Conservation (phyloP, 352 stramenopile species). For the Globisporangium nodosum region DNA sequence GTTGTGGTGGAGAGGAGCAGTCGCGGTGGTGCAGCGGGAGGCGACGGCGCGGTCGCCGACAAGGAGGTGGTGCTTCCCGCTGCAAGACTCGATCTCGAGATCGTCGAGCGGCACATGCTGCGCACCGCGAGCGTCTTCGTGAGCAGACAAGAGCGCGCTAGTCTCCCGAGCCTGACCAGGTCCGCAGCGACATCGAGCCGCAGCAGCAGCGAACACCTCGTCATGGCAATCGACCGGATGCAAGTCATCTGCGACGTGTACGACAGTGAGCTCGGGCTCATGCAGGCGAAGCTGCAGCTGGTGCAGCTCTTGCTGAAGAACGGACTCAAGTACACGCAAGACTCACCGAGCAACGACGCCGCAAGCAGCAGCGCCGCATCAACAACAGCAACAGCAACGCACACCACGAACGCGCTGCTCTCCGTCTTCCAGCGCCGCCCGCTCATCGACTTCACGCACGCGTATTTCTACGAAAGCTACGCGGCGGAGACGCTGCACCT, state of each 20-base stretch:
- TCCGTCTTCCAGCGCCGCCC: conserved; percentile 24
- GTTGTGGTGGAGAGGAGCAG: conserved; percentile 14
- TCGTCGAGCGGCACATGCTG: conserved; percentile 41
- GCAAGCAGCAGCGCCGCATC: background rate
- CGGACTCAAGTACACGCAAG: conserved; percentile 11
- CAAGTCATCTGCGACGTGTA: conserved; percentile 55
- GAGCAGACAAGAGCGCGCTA: conserved; percentile 35
- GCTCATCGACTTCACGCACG: conserved; percentile 40
- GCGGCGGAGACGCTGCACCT: conserved; percentile 36
- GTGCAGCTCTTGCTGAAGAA: conserved; percentile 23
- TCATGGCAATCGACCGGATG: conserved; percentile 39
- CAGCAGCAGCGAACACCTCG: background rate
- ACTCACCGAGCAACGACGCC: background rate
- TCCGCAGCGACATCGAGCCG: background rate
- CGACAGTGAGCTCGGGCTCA: conserved; percentile 37
- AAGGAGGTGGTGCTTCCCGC: conserved; percentile 33
- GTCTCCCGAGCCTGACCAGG: conserved; percentile 13
- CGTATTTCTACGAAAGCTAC: conserved; percentile 63
- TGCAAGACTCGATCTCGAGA: conserved; percentile 32
- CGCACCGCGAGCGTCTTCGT: conserved; percentile 41
- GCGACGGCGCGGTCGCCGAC: background rate
- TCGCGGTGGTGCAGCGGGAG: background rate
- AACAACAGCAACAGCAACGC: background rate
- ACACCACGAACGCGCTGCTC: conserved; percentile 12
- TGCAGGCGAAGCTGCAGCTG: conserved; percentile 35